Base-by-base conservation (phyloP, 177 flowering plant species). In the Vitis hybrid region DNA sequence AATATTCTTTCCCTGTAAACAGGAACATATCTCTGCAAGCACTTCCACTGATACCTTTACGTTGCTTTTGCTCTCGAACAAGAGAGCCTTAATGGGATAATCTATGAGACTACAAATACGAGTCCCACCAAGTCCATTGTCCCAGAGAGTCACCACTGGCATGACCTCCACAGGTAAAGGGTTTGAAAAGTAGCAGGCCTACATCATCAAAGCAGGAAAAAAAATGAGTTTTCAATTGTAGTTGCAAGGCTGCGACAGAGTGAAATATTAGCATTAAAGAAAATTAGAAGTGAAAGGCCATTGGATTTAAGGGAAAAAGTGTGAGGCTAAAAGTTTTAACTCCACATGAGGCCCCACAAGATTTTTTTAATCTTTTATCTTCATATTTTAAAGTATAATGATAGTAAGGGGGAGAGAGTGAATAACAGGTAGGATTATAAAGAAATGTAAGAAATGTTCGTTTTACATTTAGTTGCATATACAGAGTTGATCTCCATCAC, bases 111-210 rank as follows among this genome's bases (percentile, higher is more conserved):
- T 70, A 60, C 20, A 56, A 17, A 77, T 72, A 3, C 55, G 69
- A 18, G 74, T 64, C 52, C 78, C 74, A 30, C 35, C 65, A 20
- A 60, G 51, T 70, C 66, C 52, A 41, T 48, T 52, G 65, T 72
- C 74, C 63, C 35, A 63, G 18, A 80, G 11, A 51, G 67, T 61
- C 50, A 66, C 67, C 62, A 55, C 63, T 51, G 73, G 75, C 71
- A 63, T 63, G 17, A 72, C 63, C 67, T 80, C 83, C 70, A 80
- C 83, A 35, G 83, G 79, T 52, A 80, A 77, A 21, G 69, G 76
- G 35, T 75, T 64, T 32, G 83, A 70, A 60, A 80, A 77, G 64
- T 80, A 80, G 68, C 83, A 77, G 9, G 70, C 83, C 83, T 80
- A 30, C 56, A 76, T n/a, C 50, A 61, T 51, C 12, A 52, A 20